These are phyloP conservation scores for Dendrobium catenatum DNA, from an alignment of 106 monocot genomes.

Conservation along the genomic window DNA sequence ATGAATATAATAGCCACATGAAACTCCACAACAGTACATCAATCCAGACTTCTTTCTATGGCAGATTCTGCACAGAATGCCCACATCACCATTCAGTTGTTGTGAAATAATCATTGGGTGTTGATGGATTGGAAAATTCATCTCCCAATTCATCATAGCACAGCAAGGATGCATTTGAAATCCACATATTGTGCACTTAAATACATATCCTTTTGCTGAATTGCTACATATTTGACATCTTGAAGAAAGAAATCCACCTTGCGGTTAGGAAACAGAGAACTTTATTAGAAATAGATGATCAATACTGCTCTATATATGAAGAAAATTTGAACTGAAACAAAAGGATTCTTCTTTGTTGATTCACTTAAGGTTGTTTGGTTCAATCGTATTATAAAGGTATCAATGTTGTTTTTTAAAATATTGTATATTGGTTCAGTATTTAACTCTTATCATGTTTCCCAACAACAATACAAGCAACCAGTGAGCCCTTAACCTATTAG, in stretches of 20 bases:
- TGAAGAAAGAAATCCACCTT: conserved; percentile 38
- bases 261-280: too few species aligned
- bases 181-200: conserved; percentile 46
- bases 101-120: conserved; percentile 32
- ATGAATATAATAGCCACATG: conserved; percentile 28
- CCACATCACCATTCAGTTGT: not conserved
- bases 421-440: too few species aligned
- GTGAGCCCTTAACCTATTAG: too few species aligned
- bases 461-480: too few species aligned
- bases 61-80: conserved; percentile 32
- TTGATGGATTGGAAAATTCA: conserved; percentile 42
- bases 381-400: too few species aligned
- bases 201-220: conserved; percentile 42
- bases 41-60: conserved; percentile 31
- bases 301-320: too few species aligned
- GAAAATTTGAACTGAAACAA: too few species aligned
- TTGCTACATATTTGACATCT: conserved; percentile 57
- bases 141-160: conserved; percentile 34
- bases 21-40: conserved; percentile 30
- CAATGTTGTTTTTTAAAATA: too few species aligned
- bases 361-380: too few species aligned
- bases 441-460: too few species aligned
- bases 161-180: conserved; percentile 72
- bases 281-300: too few species aligned
- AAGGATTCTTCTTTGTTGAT: too few species aligned